Evolutionary conservation across 306 rosid genomes (phyloP).

Genomic region (Casuarina equisetifolia): DNA sequence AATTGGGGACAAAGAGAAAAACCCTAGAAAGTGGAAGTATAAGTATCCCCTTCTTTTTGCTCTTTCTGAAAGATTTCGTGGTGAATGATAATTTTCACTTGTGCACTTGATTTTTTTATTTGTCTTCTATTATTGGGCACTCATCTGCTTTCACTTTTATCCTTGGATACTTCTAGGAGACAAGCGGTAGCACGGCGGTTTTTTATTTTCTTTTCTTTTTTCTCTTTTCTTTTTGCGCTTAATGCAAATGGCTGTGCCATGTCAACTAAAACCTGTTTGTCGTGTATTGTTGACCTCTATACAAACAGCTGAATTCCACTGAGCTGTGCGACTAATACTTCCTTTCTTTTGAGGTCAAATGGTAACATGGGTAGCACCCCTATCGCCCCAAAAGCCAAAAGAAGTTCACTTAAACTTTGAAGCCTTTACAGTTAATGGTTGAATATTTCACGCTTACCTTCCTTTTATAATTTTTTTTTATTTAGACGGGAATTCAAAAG

Average conservation of each 20-base stretch:
- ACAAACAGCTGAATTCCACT: conserved; percentile 69
- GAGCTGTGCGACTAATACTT: conserved; percentile 45
- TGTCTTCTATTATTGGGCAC: conserved; percentile 59
- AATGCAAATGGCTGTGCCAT: not conserved
- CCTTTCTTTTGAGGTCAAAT: conserved; percentile 48
- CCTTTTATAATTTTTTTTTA: not conserved
- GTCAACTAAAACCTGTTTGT: conserved; percentile 35
- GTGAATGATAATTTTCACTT: conserved; percentile 47
- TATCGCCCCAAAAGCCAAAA: conserved; percentile 16
- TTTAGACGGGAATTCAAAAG: not conserved
- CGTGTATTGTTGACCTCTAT: conserved; percentile 76
- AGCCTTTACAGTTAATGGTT: conserved; percentile 2
- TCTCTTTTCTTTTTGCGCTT: conserved; percentile 31
- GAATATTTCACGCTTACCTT: conserved; percentile 11
- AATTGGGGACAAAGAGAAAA: conserved; percentile 13
- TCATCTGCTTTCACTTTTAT: conserved; percentile 51
- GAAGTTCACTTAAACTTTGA: conserved; percentile 25
- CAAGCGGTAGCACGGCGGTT: conserved; percentile 37
- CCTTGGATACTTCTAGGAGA: conserved; percentile 32
- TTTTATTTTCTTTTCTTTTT: no score
- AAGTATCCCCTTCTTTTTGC: conserved; percentile 15
- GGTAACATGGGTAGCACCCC: conserved; percentile 31
- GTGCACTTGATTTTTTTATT: conserved; percentile 23
- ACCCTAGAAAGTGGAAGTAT: conserved; percentile 43
- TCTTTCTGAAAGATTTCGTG: conserved; percentile 37